Percentiles rank a stretch among this genome's conserved stretches.
phyloP scores from a whole-genome alignment of 768 basidiomycete species.

The Kwoniella heveanensis region DNA sequence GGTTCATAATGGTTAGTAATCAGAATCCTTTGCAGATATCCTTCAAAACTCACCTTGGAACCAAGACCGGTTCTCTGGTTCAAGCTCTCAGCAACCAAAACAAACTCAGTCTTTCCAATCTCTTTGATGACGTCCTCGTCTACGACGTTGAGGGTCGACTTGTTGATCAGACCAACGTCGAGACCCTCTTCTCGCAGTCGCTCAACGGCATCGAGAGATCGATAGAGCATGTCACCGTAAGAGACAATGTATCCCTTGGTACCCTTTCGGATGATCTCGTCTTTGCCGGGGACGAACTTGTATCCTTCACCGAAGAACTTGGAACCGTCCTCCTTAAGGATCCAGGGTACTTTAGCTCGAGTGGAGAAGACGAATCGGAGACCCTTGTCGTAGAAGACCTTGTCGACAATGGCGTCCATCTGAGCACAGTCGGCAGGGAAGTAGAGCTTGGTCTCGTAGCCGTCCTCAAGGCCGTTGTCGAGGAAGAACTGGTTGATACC shows the following conservation, averaged over 20 bases:
- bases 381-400: constrained; percentile 80
- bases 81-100: constrained; percentile 79
- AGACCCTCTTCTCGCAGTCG: constrained; percentile 70
- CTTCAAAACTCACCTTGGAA: constrained; percentile 24
- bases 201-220: constrained; percentile 79
- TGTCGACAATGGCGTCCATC: constrained; percentile 59
- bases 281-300: constrained; percentile 79
- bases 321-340: constrained; percentile 73
- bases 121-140: constrained; percentile 77
- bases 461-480: constrained; percentile 81
- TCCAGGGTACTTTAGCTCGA: constrained; percentile 83
- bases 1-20: not conserved
- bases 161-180: constrained; percentile 84
- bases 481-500: constrained; percentile 80
- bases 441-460: constrained; percentile 71
- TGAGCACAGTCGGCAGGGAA: constrained; percentile 75
- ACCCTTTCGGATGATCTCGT: constrained; percentile 77
- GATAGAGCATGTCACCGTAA: constrained; percentile 84
- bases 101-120: constrained; percentile 73
- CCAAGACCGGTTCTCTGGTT: constrained; percentile 78
- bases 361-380: constrained; percentile 86
- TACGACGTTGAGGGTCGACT: constrained; percentile 76
- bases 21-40: not conserved
- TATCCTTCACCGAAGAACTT: constrained; percentile 69
- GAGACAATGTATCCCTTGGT: constrained; percentile 79